Evolutionary conservation across 1,284 basidiomycete species (phyloP), one percentile per base, ranked within the genome.

Genomic region (Moesziomyces aphidis): DNA sequence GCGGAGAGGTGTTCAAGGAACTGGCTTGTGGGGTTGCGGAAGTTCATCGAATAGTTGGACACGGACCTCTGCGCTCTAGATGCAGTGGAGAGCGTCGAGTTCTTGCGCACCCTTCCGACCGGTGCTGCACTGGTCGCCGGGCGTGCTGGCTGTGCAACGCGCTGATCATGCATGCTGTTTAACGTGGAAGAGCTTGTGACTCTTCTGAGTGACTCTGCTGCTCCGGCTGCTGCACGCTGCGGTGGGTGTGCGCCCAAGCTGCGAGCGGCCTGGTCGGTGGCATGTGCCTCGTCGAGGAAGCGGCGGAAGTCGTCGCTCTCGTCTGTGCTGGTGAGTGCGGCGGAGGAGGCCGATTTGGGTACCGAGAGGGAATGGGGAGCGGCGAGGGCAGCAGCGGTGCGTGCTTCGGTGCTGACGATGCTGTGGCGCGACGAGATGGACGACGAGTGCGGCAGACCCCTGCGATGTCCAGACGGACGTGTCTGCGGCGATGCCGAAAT

Each of bases 21-120:
- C n/a, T 67, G 73, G 47, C 61, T 56, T 8, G 68, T 71, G 6
- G 68, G 73, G 23, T 71, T 75, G 21, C 73, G 56, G n/a, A 67
- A 75, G 9, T 47, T 70, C 15, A 66, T 52, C 5, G 68, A 70
- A 28, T 59, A 60, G 42, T 54, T 65, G 1, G 72, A 74, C 4
- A 62, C 57, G 1, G 63, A 69, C n/a, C 64, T 22, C 11, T 55
- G 50, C 4, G 72, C 49, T 19, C 55, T 34, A 4, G 60, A 45
- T 13, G 56, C 50, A 4, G 55, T 44, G 0, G 73, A 55, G 3
- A 57, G 19, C 9, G 50, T 55, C 13, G 73, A 63, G 13, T 49
- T 53, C 21, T 48, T 43, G 11, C 61, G 44, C 22, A 39, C 28
- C 13, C 53, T 55, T 1, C 22, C 34, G 3, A 46, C 24, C 11